Evolutionary conservation across 441 rosid genomes (phyloP).

Genomic region (Raphanus hybrid): DNA sequence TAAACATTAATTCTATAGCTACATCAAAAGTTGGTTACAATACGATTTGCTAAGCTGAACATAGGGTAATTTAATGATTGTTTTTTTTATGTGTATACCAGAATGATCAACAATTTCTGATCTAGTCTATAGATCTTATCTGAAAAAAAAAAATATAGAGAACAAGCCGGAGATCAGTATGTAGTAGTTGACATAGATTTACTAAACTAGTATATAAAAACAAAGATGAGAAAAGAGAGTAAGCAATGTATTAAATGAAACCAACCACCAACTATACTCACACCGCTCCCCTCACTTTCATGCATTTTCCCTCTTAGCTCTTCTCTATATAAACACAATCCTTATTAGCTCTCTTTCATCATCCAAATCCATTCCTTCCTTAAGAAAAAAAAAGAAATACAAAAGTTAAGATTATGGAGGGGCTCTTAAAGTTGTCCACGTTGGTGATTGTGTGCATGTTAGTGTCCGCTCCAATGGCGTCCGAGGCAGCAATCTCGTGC

Average conservation of each 20-base stretch:
- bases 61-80: slow-evolving; percentile 3
- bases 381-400: background rate
- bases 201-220: slow-evolving; percentile 7
- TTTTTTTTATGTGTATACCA: slow-evolving; percentile 6
- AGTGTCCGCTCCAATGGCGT: slow-evolving; percentile 44
- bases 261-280: slow-evolving; percentile 30
- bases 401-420: slow-evolving; percentile 27
- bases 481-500: slow-evolving; percentile 45
- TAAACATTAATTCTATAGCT: background rate
- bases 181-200: slow-evolving; percentile 7
- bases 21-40: background rate
- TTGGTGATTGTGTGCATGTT: slow-evolving; percentile 44
- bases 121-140: slow-evolving; percentile 2
- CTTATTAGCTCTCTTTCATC: slow-evolving; percentile 28
- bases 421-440: slow-evolving; percentile 34
- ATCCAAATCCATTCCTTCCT: slow-evolving; percentile 22
- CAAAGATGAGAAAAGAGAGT: slow-evolving; percentile 22
- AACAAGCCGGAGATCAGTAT: slow-evolving; percentile 13
- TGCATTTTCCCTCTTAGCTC: slow-evolving; percentile 24
- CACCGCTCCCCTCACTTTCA: slow-evolving; percentile 14
- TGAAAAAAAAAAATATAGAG: background rate
- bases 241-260: slow-evolving; percentile 34
- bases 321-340: slow-evolving; percentile 38
- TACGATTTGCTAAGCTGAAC: background rate
- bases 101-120: background rate